Evolutionary conservation across 2,329 filamentous ascomycete species (phyloP).

Genomic region (Trichoderma gracile): DNA sequence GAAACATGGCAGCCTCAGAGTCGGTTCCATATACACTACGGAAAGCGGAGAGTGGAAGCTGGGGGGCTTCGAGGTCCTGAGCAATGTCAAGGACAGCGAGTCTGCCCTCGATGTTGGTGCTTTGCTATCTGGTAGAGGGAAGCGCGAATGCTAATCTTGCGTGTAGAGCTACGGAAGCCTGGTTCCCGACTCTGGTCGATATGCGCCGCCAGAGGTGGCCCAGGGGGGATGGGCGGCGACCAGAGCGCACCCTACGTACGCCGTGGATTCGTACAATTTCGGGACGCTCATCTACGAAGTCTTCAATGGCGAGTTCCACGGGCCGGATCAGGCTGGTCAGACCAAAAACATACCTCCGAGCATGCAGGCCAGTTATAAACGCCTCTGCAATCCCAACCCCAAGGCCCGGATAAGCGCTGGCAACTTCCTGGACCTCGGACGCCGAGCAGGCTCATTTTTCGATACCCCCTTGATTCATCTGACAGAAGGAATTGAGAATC

Average conservation of each 20-base stretch:
- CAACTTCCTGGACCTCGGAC: conserved; percentile 88
- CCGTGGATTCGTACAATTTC: conserved; percentile 84
- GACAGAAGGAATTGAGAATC: conserved; percentile 87
- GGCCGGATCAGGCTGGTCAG: conserved; percentile 77
- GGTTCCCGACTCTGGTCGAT: conserved; percentile 79
- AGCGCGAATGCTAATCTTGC: conserved; percentile 7
- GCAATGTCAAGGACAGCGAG: conserved; percentile 94
- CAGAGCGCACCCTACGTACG: conserved; percentile 76
- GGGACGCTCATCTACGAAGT: conserved; percentile 84
- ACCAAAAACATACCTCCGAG: conserved; percentile 81
- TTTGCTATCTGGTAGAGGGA: too few relatives aligned
- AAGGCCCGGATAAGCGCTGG: conserved; percentile 82
- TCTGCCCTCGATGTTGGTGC: conserved; percentile 76
- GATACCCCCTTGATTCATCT: conserved; percentile 89
- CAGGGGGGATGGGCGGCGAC: conserved; percentile 90
- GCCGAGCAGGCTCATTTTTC: conserved; percentile 80
- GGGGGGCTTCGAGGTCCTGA: conserved; percentile 88
- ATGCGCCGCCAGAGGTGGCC: conserved; percentile 82
- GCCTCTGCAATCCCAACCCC: conserved; percentile 83
- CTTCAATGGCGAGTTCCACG: conserved; percentile 82
- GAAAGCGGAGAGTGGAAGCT: conserved; percentile 98
- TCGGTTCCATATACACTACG: conserved; percentile 85
- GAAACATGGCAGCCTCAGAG: conserved; percentile 83
- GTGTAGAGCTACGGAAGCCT: conserved; percentile 78
- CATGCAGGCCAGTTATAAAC: conserved; percentile 91